These are phyloP conservation scores for Colletotrichum sp. DNA, from an alignment of 2,329 filamentous ascomycete genomes.

Conservation along the genomic window DNA sequence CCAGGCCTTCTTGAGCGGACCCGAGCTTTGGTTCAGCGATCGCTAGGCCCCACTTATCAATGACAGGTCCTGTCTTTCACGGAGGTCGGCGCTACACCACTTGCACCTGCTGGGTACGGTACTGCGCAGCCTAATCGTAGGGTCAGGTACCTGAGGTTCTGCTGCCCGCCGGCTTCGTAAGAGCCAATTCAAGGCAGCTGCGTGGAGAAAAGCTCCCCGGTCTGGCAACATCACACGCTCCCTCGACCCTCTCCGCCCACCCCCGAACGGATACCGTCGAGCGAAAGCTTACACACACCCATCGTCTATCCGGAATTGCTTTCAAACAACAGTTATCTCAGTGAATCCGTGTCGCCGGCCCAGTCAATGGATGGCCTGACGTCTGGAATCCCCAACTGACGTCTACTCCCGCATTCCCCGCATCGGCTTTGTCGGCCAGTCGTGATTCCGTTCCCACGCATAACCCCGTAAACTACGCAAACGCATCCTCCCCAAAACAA, in stretches of 20 bases:
- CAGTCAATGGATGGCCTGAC: slow-evolving; percentile 18
- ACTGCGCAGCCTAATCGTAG: neutral
- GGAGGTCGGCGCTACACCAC: neutral
- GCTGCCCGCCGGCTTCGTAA: neutral
- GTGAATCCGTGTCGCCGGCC: neutral
- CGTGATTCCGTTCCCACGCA: slow-evolving; percentile 12
- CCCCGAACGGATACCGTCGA: neutral
- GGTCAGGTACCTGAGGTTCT: slow-evolving; percentile 7
- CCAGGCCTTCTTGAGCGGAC: neutral
- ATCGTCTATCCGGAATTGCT: neutral
- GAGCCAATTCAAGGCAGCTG: slow-evolving; percentile 20
- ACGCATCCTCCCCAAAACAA: neutral
- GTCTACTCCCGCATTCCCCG: slow-evolving; percentile 7
- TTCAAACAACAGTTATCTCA: neutral
- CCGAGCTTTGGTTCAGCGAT: slow-evolving; percentile 1
- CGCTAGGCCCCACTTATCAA: neutral
- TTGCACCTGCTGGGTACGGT: neutral
- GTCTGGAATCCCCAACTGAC: slow-evolving; percentile 6
- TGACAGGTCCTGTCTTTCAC: neutral
- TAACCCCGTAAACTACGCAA: neutral
- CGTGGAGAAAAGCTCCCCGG: slow-evolving; percentile 17
- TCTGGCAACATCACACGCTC: slow-evolving; percentile 9
- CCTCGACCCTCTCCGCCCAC: neutral
- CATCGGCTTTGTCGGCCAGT: slow-evolving; percentile 20
- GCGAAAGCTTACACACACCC: neutral